Conservation (phyloP, 257 asterid genomes). For the Marsdenia floribunda region DNA sequence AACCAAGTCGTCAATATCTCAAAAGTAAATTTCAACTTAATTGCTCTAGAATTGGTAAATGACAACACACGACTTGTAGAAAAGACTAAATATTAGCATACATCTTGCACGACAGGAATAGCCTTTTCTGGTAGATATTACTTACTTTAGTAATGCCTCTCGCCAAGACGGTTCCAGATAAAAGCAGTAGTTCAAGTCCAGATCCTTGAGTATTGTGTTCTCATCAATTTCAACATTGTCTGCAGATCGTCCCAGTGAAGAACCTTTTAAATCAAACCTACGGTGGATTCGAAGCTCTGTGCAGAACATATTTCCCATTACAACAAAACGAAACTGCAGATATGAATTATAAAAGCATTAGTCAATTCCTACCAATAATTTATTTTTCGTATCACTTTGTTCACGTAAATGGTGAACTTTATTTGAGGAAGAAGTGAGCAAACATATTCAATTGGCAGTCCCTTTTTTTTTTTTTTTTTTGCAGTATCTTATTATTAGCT, state of each 20-base stretch:
- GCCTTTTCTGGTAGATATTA: slow-evolving; percentile 2
- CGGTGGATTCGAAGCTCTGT: slow-evolving; percentile 91
- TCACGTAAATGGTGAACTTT: not conserved
- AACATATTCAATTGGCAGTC: not conserved
- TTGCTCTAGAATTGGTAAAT: not conserved
- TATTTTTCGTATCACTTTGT: not conserved
- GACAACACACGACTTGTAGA: not conserved
- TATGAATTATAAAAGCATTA: slow-evolving; percentile 10
- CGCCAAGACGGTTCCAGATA: slow-evolving; percentile 93
- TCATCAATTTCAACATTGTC: slow-evolving; percentile 89
- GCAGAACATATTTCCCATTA: slow-evolving; percentile 99
- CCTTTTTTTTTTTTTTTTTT: not conserved
- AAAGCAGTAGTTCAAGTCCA: slow-evolving; percentile 89
- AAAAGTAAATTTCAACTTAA: not conserved
- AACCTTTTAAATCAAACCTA: slow-evolving; percentile 91
- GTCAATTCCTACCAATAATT: not conserved
- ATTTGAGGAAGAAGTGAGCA: not conserved
- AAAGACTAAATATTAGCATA: not conserved
- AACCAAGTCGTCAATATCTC: not conserved
- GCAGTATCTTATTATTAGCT: not conserved
- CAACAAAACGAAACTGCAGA: slow-evolving; percentile 89
- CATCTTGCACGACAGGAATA: slow-evolving; percentile 5
- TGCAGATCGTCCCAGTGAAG: slow-evolving; percentile 94
- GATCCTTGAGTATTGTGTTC: slow-evolving; percentile 89
- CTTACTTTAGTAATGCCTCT: slow-evolving; percentile 65